Base-by-base conservation (phyloP, 257 asterid species). In the Nicotiana sylvestris region DNA sequence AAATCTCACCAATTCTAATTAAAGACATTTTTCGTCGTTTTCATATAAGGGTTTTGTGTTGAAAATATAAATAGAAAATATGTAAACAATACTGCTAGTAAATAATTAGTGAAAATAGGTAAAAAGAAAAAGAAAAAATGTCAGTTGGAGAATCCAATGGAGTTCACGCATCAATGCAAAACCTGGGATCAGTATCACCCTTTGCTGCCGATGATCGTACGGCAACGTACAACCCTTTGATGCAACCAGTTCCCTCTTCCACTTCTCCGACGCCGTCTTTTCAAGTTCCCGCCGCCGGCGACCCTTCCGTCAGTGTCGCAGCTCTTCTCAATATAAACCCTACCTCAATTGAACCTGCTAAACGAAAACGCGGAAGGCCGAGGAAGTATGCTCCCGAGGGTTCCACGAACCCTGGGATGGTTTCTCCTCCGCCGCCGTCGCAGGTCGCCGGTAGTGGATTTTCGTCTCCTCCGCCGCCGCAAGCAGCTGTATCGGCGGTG, bases 291-390 rank as follows among this genome's bases (percentile, higher is more conserved):
- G 13, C 60, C 18, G 76, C 12, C 58, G 83, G 32, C 12, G 77
- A 46, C 4, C 29, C 76, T 66, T 27, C 76, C 17, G 30, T 62
- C 29, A 77, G 7, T 25, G 1, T 46, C 46, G 9, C 81, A 49
- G 65, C 21, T 81, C 78, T 21, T 25, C 80, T 65, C 17, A 29
- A n/a, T 35, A n/a, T 55, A 16, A 81, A 66, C 53, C 32, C 80
- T 18, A 67, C 13, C 66, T 37, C 43, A 27, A 12, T 11, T 13
- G 77, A 61, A 72, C 4, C 82, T 11, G 80, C 21, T 35, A 81
- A 81, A 72, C 27, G 81, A 15, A 76, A 62, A 80, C 46, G 85
- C 1, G 82, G 85, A 62, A 76, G 85, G 57, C 58, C 85, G 3
- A 13, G 66, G 77, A 82, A 82, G 82, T 53, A 82, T 80, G 76